phyloP scores from a whole-genome alignment of 345 rosid species.

The Linum tenue region DNA sequence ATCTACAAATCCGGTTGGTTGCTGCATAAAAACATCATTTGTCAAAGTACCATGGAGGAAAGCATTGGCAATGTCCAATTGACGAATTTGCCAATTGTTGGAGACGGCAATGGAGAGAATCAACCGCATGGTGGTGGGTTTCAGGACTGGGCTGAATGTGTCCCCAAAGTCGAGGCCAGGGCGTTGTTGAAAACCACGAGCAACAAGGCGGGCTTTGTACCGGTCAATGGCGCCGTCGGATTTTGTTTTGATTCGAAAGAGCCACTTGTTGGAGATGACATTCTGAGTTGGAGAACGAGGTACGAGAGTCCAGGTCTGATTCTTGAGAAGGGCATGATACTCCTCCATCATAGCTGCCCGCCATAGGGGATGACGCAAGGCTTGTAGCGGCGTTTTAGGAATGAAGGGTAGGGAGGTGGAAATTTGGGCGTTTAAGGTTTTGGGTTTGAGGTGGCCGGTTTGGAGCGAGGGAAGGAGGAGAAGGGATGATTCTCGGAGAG shows the following conservation, averaged over 20 bases:
- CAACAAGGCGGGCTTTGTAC: no score
- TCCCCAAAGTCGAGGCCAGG: slow-evolving; percentile 6
- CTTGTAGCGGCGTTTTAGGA: slow-evolving; percentile 4
- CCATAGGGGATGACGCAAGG: slow-evolving; percentile 6
- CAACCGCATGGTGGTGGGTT: no score
- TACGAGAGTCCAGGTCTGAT: slow-evolving; percentile 7
- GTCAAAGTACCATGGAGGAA: no score
- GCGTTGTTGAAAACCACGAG: no score
- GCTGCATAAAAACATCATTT: slow-evolving; percentile 3
- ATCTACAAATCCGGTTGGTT: slow-evolving; percentile 1
- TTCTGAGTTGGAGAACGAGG: slow-evolving; percentile 1
- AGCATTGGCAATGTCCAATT: no score
- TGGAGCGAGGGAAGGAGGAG: no score
- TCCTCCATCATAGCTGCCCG: slow-evolving; percentile 6
- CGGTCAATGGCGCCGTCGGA: background rate
- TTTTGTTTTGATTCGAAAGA: slow-evolving; percentile 1
- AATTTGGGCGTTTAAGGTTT: no score
- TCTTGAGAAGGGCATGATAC: slow-evolving; percentile 1
- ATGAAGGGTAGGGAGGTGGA: slow-evolving; percentile 1
- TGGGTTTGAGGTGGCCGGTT: no score
- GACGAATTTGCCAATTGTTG: background rate
- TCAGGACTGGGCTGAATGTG: no score
- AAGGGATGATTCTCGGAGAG: no score
- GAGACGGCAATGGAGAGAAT: background rate
- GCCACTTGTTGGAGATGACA: slow-evolving; percentile 15